These are phyloP conservation scores for Aureobasidium sp. DNA, from an alignment of 2,329 filamentous ascomycete species.

Conservation along the genomic window DNA sequence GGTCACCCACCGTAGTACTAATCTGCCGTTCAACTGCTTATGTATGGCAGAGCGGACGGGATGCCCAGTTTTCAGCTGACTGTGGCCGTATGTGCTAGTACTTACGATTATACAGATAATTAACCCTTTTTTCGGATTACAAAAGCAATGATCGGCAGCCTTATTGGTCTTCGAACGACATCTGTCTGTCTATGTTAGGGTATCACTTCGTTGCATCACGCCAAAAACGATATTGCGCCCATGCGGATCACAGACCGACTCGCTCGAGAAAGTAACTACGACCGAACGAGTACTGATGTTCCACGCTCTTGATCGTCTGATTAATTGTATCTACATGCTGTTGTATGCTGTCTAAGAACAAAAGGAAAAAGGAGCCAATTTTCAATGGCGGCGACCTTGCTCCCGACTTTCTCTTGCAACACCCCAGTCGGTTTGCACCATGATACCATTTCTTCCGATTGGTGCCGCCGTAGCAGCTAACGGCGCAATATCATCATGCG, in stretches of 20 bases:
- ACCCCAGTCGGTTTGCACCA: neutral
- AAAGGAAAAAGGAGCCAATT: neutral
- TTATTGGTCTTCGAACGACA: too few species aligned
- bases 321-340: neutral
- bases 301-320: neutral
- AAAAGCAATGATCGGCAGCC: too few species aligned
- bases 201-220: too few species aligned
- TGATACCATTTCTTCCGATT: neutral
- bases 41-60: neutral
- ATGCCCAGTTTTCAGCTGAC: neutral
- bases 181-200: too few species aligned
- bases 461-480: neutral
- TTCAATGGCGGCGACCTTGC: neutral
- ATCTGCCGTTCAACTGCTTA: too few species aligned
- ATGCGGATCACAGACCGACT: too few species aligned
- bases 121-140: too few species aligned
- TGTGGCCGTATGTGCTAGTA: neutral
- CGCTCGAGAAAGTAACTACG: too few species aligned
- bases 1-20: too few species aligned
- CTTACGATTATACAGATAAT: too few species aligned
- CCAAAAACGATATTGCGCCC: too few species aligned
- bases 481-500: slow-evolving; percentile 1
- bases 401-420: neutral
- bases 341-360: neutral
- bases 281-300: neutral